Conservation (phyloP, 2,329 filamentous ascomycete species). For the Xylariales sp. region DNA sequence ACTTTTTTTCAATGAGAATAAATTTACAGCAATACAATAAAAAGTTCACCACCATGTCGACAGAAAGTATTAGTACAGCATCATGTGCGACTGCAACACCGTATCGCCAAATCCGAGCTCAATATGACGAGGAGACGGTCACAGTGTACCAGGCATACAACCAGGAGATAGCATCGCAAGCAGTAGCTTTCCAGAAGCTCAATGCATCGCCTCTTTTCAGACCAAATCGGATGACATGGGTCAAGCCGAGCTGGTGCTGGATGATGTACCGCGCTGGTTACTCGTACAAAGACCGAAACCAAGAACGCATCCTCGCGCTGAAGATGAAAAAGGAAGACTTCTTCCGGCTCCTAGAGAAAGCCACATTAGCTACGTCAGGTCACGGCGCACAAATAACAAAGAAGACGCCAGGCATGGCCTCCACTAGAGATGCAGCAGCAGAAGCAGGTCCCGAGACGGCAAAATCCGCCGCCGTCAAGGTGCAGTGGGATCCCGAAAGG, state of each 20-base stretch:
- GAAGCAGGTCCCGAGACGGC: constrained; percentile 14
- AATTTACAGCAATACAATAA: too few species aligned
- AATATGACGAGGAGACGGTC: constrained; percentile 44
- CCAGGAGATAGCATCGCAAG: constrained; percentile 45
- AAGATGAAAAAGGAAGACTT: constrained; percentile 49
- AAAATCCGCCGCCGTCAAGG: constrained; percentile 35
- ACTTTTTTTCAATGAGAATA: too few species aligned
- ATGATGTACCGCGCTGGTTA: constrained; percentile 62
- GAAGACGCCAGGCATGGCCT: neutral
- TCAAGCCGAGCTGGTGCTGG: constrained; percentile 61
- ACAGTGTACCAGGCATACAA: constrained; percentile 62
- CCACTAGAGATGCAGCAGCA: constrained; percentile 6
- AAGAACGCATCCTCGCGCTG: constrained; percentile 54
- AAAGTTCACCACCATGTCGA: too few species aligned
- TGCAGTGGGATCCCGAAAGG: constrained; percentile 63
- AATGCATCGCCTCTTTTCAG: constrained; percentile 48
- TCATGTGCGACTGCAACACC: constrained; percentile 15
- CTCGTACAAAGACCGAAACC: constrained; percentile 49
- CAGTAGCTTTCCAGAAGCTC: constrained; percentile 46
- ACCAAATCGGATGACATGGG: constrained; percentile 58
- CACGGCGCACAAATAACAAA: neutral
- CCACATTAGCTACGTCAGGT: constrained; percentile 17
- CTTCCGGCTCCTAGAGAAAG: constrained; percentile 35
- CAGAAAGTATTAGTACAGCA: too few species aligned
- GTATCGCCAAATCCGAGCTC: constrained; percentile 49